Base-by-base conservation (phyloP, 208 protist species). In the Acanthamoeba triangularis region DNA sequence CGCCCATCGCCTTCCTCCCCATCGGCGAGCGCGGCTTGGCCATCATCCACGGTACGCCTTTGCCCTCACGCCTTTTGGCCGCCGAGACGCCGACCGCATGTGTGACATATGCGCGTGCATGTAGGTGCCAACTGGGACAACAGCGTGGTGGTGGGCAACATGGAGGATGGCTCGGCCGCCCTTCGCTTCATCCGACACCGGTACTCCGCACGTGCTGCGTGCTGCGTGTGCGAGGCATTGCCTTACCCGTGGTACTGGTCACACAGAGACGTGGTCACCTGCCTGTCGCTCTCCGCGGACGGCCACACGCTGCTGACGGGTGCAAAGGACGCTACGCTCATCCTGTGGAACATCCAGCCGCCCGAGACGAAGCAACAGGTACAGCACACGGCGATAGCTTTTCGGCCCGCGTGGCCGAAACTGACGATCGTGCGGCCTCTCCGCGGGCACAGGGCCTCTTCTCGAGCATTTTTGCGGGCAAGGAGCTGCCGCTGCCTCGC, bases 41-140 rank as follows among this genome's bases (percentile, higher is more conserved):
- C 28, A 33, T 93, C 41, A 74, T 93, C 25, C 87, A 93, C 28
- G 87, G 85, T 92, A 74, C 14, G 47, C 10, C 11, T 18, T 59
- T 28, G 23, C 59, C 0, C 59, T 23, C 59, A 5, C 59, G 25
- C 59, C 59, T 18, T 54, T 54, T 20, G 59, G 13, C 23, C 13
- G 63, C 7, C 8, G 3, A 80, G 7, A 6, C 72, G 25, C 61
- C 61, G 61, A 4, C 8, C 16, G 61, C 61, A 16, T 30, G 61
- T 30, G 16, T 16, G 28, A 20, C 56, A 20, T n/a, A 35, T 84
- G 8, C 18, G 33, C 5, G 10, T 90, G 13, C n/a, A 61, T 14
- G 41, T 35, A 80, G 74, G 87, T 35, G 87, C 63, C 23, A 93
- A 93, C 61, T 93, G 87, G 87, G 87, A 93, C 47, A 78, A 78